A percentile compares a stretch with the other conserved stretches of the same genome.
phyloP scores from a whole-genome alignment of 306 rosid genomes.

The Adenanthera pavonina region DNA sequence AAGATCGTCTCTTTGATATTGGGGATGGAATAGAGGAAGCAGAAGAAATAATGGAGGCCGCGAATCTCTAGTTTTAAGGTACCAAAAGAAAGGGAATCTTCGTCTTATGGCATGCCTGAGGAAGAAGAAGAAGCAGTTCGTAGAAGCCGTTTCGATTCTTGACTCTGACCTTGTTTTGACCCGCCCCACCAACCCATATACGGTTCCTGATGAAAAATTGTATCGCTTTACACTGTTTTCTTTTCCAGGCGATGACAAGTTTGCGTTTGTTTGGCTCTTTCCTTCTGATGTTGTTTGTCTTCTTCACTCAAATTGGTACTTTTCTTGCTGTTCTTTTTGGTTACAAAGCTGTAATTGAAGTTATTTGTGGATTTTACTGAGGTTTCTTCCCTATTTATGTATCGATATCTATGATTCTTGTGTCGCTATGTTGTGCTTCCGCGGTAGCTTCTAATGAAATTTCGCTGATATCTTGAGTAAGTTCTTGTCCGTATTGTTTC shows the following conservation, averaged over 20 bases:
- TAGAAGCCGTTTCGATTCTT: constrained; percentile 34
- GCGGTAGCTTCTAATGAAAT: background rate
- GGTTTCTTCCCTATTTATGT: background rate
- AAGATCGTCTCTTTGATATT: constrained; percentile 11
- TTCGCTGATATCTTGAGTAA: background rate
- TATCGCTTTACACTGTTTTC: constrained; percentile 36
- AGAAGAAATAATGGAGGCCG: constrained; percentile 24
- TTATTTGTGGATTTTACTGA: background rate
- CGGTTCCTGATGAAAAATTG: constrained; percentile 38
- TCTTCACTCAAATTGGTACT: constrained; percentile 67
- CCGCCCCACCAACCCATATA: constrained; percentile 42
- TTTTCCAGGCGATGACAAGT: constrained; percentile 45
- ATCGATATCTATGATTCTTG: constrained; percentile 25
- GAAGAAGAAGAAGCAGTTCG: constrained; percentile 54
- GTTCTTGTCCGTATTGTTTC: constrained; percentile 14
- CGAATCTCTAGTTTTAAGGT: constrained; percentile 33
- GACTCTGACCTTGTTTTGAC: constrained; percentile 49
- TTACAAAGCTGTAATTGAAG: background rate
- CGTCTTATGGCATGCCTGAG: constrained; percentile 76
- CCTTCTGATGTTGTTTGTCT: constrained; percentile 48
- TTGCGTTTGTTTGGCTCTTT: constrained; percentile 45
- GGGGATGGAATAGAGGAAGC: background rate
- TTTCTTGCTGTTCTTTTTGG: constrained; percentile 32
- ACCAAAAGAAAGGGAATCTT: constrained; percentile 30
- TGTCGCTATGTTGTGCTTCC: constrained; percentile 8